A percentile compares a stretch with the other conserved stretches of the same genome.
Conservation (phyloP, 768 basidiomycete species). For the Auriscalpium microsporum region DNA sequence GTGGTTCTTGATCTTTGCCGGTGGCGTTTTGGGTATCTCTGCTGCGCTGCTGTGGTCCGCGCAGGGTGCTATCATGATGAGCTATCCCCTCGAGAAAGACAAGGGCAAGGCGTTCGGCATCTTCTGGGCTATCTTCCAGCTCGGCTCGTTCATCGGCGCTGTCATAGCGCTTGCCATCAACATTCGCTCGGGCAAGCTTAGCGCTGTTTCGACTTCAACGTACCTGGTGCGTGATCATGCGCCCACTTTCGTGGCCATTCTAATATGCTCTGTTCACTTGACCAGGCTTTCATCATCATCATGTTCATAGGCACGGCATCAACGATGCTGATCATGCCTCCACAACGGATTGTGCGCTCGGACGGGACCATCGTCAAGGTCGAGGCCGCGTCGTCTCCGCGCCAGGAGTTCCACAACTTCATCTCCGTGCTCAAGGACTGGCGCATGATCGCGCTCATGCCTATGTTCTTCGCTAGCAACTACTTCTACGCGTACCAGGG, state of each 20-base stretch:
- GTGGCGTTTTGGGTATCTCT: conserved; percentile 41
- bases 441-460: conserved; percentile 31
- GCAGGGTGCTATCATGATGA: conserved; percentile 47
- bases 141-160: conserved; percentile 35
- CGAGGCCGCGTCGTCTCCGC: conserved; percentile 22
- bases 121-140: conserved; percentile 45
- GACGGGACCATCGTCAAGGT: conserved; percentile 35
- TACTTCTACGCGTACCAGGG: conserved; percentile 40
- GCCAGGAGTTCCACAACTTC: conserved; percentile 23
- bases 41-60: conserved; percentile 48
- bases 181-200: conserved; percentile 23
- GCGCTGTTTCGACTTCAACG: conserved; percentile 31
- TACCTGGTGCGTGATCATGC: conserved; percentile 25
- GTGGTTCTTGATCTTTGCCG: conserved; percentile 41
- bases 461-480: conserved; percentile 39
- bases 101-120: conserved; percentile 44
- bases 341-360: conserved; percentile 28
- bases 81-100: conserved; percentile 47
- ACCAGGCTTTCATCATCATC: conserved; percentile 35
- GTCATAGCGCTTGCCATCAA: conserved; percentile 38
- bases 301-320: conserved; percentile 34
- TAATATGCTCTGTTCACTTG: no score
- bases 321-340: conserved; percentile 28
- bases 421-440: conserved; percentile 31
- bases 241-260: no score